phyloP scores from a whole-genome alignment of 1,284 basidiomycete species.

The Tilletia horrida region DNA sequence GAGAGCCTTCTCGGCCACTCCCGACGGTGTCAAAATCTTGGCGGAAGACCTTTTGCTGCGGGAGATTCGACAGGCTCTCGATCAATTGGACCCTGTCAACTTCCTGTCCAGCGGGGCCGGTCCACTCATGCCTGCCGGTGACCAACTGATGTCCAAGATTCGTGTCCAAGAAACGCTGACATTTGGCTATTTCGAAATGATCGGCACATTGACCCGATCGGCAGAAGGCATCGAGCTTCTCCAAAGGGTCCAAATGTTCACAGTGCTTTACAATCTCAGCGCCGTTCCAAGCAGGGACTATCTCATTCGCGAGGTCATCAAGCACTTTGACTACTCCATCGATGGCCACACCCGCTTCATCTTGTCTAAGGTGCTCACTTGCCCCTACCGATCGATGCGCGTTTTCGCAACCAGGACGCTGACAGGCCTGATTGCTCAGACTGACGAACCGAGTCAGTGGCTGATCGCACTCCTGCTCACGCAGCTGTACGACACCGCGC shows the following conservation, averaged over 20 bases:
- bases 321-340: constrained; percentile 68
- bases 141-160: constrained; percentile 80
- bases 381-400: constrained; percentile 57
- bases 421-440: constrained; percentile 58
- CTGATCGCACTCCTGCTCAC: constrained; percentile 69
- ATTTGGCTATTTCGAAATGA: constrained; percentile 91
- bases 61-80: constrained; percentile 82
- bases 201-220: constrained; percentile 81
- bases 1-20: constrained; percentile 74
- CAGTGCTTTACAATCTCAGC: constrained; percentile 87
- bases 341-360: constrained; percentile 60
- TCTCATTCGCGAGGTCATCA: constrained; percentile 82
- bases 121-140: constrained; percentile 20
- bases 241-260: constrained; percentile 88
- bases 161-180: constrained; percentile 79
- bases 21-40: constrained; percentile 80
- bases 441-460: constrained; percentile 40
- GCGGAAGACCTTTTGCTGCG: constrained; percentile 80
- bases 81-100: constrained; percentile 82
- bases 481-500: constrained; percentile 87
- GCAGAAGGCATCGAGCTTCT: constrained; percentile 82
- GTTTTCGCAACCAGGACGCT: constrained; percentile 83
- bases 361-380: constrained; percentile 82
- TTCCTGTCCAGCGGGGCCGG: constrained; percentile 13
- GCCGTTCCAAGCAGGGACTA: constrained; percentile 87